A percentile compares a stretch with the other conserved stretches of the same genome.
phyloP scores from a whole-genome alignment of 257 asterid species.

The Primulina tabacum region DNA sequence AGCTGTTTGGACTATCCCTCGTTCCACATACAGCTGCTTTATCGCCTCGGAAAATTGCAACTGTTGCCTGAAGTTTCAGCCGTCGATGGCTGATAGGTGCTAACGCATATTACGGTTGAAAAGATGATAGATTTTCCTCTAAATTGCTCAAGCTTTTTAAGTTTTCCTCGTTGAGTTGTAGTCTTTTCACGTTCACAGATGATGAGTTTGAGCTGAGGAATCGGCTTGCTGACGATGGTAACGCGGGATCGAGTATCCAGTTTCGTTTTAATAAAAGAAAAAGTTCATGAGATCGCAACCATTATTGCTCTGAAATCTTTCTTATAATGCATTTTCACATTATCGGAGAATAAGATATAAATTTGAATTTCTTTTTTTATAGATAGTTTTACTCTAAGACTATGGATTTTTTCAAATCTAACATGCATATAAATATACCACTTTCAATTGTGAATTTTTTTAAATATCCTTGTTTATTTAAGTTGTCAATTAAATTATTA shows the following conservation, averaged over 20 bases:
- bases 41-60: constrained; percentile 29
- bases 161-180: not conserved
- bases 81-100: constrained; percentile 22
- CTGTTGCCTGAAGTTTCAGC: constrained; percentile 36
- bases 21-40: constrained; percentile 32
- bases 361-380: too few species aligned
- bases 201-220: too few species aligned
- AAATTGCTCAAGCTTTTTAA: constrained; percentile 7
- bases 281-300: not conserved
- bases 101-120: not conserved
- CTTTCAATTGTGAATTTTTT: too few species aligned
- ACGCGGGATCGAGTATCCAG: not conserved
- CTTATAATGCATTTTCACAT: too few species aligned
- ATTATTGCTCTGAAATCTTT: not conserved
- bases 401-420: too few species aligned
- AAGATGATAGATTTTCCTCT: not conserved
- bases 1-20: constrained; percentile 29
- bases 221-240: not conserved
- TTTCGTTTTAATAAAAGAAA: not conserved
- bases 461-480: too few species aligned
- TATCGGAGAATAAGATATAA: not conserved
- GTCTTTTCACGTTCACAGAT: not conserved
- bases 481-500: too few species aligned
- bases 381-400: too few species aligned
- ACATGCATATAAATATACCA: too few species aligned